Evolutionary conservation across 2,329 filamentous ascomycete species (phyloP).

Genomic region (Sclerotinia spermophila): DNA sequence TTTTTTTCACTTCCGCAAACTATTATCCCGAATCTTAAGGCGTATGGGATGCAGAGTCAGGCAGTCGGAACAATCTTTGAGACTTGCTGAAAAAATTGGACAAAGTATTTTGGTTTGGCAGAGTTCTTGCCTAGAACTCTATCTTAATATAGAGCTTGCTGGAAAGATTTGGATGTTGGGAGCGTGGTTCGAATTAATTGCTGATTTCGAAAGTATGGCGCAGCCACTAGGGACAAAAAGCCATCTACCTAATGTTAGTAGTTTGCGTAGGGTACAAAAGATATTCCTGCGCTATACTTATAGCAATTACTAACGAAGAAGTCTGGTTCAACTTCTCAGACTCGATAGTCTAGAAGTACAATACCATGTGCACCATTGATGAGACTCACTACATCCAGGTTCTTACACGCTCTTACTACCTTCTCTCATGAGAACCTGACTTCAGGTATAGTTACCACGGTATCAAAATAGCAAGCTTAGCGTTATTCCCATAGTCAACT

Average conservation of each 20-base stretch:
- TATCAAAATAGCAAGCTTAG: constrained; percentile 43
- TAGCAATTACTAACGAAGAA: constrained; percentile 86
- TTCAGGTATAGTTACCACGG: constrained; percentile 72
- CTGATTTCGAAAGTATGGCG: constrained; percentile 77
- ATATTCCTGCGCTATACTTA: constrained; percentile 62
- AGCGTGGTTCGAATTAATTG: constrained; percentile 67
- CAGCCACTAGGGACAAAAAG: constrained; percentile 74
- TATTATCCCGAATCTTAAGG: constrained; percentile 64
- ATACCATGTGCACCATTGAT: constrained; percentile 72
- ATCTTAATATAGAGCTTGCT: neutral
- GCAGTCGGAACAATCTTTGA: constrained; percentile 71
- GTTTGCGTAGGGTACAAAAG: neutral
- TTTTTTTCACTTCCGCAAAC: constrained; percentile 70
- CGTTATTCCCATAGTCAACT: neutral
- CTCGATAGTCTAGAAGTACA: too few species aligned
- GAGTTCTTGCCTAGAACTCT: constrained; percentile 36
- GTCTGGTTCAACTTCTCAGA: constrained; percentile 84
- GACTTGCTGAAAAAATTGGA: constrained; percentile 69
- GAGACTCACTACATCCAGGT: constrained; percentile 64
- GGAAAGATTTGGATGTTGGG: constrained; percentile 77
- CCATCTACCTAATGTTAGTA: constrained; percentile 49
- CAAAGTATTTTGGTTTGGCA: constrained; percentile 49
- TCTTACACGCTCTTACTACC: constrained; percentile 59
- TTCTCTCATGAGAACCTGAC: constrained; percentile 73
- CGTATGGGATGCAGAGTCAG: constrained; percentile 68